Percentiles rank a stretch among this genome's conserved stretches.
Evolutionary conservation across 2,329 filamentous ascomycete genomes (phyloP).

Genomic region (Annulohypoxylon truncatum): DNA sequence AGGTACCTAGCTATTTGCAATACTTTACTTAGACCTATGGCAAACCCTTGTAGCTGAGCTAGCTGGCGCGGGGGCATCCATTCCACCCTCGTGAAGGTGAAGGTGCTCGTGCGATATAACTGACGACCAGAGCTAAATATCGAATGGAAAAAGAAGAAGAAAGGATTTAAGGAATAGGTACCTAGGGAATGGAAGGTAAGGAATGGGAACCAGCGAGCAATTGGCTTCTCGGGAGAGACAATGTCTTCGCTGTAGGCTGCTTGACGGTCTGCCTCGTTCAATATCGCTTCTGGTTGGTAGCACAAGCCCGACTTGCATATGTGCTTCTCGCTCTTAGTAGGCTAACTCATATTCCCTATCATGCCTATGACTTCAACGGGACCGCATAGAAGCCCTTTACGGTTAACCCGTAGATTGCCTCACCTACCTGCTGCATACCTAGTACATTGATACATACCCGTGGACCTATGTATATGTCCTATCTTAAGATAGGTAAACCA

Average conservation of each 20-base stretch:
- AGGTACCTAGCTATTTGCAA: no score
- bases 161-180: background rate
- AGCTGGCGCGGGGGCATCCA: constrained; percentile 26
- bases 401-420: no score
- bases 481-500: constrained; percentile 7
- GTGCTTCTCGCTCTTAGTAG: background rate
- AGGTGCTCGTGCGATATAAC: constrained; percentile 7
- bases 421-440: no score
- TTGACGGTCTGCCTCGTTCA: constrained; percentile 7
- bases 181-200: background rate
- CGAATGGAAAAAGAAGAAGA: constrained; percentile 4
- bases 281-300: constrained; percentile 3
- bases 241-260: constrained; percentile 23
- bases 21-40: no score
- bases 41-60: background rate
- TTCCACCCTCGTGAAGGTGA: background rate
- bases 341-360: background rate
- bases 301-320: constrained; percentile 4
- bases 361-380: background rate
- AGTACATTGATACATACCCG: background rate
- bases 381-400: background rate
- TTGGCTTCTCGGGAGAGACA: constrained; percentile 12
- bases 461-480: constrained; percentile 2
- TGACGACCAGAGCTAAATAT: background rate
- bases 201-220: background rate